These are phyloP conservation scores for Dunaliella sp. DNA, from an alignment of 139 green algal genomes.

Conservation along the genomic window DNA sequence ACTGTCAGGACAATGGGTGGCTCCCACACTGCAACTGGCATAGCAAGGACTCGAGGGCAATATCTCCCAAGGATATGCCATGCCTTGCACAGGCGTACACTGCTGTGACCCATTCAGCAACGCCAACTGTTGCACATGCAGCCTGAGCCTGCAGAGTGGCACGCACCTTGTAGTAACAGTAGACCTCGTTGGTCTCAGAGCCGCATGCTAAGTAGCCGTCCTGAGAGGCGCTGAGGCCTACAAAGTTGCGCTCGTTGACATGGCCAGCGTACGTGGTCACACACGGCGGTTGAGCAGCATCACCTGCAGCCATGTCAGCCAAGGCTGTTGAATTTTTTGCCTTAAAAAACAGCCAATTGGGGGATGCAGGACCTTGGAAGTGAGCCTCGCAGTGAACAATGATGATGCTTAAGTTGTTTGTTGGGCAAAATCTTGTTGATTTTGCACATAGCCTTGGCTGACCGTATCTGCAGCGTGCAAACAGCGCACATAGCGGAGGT, in stretches of 20 bases:
- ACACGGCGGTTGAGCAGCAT: slow-evolving; percentile 16
- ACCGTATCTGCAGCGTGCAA: too few relatives aligned
- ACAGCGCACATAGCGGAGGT: too few relatives aligned
- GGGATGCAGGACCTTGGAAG: too few relatives aligned
- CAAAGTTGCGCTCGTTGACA: slow-evolving; percentile 93
- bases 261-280: slow-evolving; percentile 71
- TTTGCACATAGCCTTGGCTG: too few relatives aligned
- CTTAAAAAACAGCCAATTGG: too few relatives aligned
- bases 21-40: not conserved
- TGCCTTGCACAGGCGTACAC: not conserved
- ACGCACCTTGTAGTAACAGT: slow-evolving; percentile 43
- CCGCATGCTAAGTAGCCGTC: slow-evolving; percentile 77
- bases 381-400: too few relatives aligned
- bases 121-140: not conserved
- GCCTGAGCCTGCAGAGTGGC: not conserved
- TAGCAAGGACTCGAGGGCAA: not conserved
- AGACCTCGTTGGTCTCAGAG: slow-evolving; percentile 67
- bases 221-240: slow-evolving; percentile 72
- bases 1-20: not conserved
- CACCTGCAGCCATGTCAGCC: too few relatives aligned
- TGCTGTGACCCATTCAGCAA: not conserved
- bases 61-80: not conserved
- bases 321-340: too few relatives aligned
- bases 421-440: too few relatives aligned
- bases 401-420: too few relatives aligned